phyloP scores from a whole-genome alignment of 78 protist species.

The Dictyostelium firmibasis region DNA sequence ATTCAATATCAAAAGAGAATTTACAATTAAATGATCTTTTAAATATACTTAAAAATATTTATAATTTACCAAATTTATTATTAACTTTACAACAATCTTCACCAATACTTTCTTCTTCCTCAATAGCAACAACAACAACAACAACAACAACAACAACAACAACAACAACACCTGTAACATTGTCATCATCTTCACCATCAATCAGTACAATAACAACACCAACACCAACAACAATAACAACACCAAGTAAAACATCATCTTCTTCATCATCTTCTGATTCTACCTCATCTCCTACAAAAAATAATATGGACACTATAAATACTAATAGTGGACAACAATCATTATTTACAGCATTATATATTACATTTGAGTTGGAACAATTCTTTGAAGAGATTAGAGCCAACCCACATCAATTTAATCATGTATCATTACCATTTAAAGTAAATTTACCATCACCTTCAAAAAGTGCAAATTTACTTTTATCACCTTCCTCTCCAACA shows the following conservation, averaged over 20 bases:
- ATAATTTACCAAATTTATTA: conserved; percentile 24
- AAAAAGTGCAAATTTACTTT: neutral
- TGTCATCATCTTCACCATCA: neutral
- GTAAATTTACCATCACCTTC: neutral
- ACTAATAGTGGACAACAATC: neutral
- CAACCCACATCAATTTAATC: neutral
- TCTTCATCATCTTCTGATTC: neutral
- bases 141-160: neutral
- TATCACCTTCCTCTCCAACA: neutral
- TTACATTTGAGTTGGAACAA: conserved; percentile 32
- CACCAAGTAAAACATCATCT: neutral
- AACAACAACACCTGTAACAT: neutral
- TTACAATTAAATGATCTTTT: conserved; percentile 2
- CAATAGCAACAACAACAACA: neutral
- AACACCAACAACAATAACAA: neutral
- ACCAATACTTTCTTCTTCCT: no score
- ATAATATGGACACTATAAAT: neutral
- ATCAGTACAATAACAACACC: neutral
- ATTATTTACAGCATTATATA: conserved; percentile 4
- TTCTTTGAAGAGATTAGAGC: conserved; percentile 1
- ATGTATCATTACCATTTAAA: conserved; percentile 34
- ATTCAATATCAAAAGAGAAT: conserved; percentile 30
- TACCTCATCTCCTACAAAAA: neutral
- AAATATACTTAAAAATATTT: conserved; percentile 59
- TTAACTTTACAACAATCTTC: neutral